Percentiles rank a stretch among this genome's conserved stretches.
These are phyloP conservation scores for Aspergillus thermomutatus DNA, from an alignment of 2,329 filamentous ascomycete genomes.

Conservation along the genomic window DNA sequence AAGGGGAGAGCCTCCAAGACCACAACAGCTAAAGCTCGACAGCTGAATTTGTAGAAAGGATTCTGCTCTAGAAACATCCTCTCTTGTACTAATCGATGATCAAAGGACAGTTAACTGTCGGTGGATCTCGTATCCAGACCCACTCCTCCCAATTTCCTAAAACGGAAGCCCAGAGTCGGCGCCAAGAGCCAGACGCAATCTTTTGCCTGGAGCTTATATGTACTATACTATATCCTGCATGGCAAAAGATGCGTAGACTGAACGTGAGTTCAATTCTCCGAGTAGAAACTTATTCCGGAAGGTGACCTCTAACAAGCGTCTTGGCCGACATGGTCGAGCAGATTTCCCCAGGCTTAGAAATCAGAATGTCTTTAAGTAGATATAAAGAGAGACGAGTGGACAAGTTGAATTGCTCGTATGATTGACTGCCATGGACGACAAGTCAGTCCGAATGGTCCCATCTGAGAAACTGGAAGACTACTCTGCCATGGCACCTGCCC, in stretches of 20 bases:
- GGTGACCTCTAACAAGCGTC: background rate
- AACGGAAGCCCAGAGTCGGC: slow-evolving; percentile 11
- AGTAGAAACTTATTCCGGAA: background rate
- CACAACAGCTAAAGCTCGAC: too few species aligned
- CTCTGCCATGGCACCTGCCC: slow-evolving; percentile 4
- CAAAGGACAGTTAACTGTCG: too few species aligned
- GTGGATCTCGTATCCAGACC: slow-evolving; percentile 4
- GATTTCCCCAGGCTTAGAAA: background rate
- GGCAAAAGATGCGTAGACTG: background rate
- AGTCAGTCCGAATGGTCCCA: background rate
- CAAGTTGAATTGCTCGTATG: background rate
- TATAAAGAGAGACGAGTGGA: background rate
- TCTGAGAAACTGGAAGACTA: too few species aligned
- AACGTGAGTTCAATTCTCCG: background rate
- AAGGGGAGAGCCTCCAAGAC: too few species aligned
- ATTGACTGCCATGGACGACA: background rate
- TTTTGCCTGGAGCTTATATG: background rate
- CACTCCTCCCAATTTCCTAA: slow-evolving; percentile 24
- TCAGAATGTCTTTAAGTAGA: background rate
- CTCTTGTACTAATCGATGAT: too few species aligned
- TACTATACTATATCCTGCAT: background rate
- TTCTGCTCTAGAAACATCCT: too few species aligned
- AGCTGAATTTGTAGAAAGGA: too few species aligned
- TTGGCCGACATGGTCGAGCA: background rate
- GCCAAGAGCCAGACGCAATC: background rate